Conservation (phyloP, 73 alveolate species). For the Paraurostyla sp. region DNA sequence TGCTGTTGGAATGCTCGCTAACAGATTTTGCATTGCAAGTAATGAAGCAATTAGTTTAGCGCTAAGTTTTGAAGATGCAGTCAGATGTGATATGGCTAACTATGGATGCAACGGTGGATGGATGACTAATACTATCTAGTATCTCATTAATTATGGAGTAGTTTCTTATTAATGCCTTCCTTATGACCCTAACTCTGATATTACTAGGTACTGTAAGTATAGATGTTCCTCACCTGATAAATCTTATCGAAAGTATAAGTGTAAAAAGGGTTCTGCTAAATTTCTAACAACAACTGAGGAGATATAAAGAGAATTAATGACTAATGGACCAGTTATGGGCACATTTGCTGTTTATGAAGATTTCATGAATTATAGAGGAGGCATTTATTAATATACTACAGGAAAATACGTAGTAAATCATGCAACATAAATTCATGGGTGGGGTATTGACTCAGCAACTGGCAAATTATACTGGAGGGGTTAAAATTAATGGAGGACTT, state of each 20-base stretch:
- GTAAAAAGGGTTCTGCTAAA: conserved; percentile 49
- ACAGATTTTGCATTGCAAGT: conserved; percentile 77
- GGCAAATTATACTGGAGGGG: conserved; percentile 46
- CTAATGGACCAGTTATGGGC: conserved; percentile 87
- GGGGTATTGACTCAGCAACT: conserved; percentile 79
- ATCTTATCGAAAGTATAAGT: conserved; percentile 52
- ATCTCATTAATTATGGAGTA: conserved; percentile 48
- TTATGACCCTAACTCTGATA: neutral
- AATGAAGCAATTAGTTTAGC: neutral
- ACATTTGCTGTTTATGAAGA: conserved; percentile 83
- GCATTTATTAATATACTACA: conserved; percentile 82
- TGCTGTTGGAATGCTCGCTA: conserved; percentile 79
- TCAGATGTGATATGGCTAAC: conserved; percentile 55
- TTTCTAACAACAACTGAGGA: conserved; percentile 49
- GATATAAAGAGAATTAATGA: conserved; percentile 76
- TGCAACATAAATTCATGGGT: conserved; percentile 89
- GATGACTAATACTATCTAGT: conserved; percentile 29
- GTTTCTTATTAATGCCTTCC: conserved; percentile 68
- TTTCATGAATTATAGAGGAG: conserved; percentile 81
- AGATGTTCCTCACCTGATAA: conserved; percentile 48
- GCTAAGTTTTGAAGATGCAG: conserved; percentile 61
- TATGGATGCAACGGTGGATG: conserved; percentile 7
- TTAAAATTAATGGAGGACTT: conserved; percentile 40
- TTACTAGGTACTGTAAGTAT: neutral
- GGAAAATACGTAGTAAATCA: conserved; percentile 82